Evolutionary conservation across 148 eudicot genomes (phyloP).

Genomic region (Arbutus unedo): DNA sequence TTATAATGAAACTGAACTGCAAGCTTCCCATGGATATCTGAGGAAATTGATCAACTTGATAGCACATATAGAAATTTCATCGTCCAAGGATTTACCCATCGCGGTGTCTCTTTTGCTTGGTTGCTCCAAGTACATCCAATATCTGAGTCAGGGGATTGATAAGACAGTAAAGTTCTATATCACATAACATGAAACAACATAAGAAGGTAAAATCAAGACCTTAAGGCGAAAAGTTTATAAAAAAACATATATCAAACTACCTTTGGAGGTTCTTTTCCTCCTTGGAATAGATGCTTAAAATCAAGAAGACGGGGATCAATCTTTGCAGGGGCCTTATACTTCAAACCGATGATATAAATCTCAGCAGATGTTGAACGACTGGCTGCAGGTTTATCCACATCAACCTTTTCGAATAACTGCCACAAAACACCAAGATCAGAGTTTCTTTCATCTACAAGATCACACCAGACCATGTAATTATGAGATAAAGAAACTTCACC

Average conservation of each 20-base stretch:
- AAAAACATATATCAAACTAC: constrained; percentile 24
- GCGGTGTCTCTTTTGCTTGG: constrained; percentile 79
- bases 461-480: background rate
- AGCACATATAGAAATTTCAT: background rate
- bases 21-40: background rate
- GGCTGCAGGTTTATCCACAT: constrained; percentile 85
- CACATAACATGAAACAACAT: background rate
- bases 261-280: constrained; percentile 76
- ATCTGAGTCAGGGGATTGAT: constrained; percentile 33
- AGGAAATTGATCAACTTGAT: background rate
- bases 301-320: constrained; percentile 95
- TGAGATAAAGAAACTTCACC: constrained; percentile 37
- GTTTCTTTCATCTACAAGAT: background rate
- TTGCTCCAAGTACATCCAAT: constrained; percentile 59
- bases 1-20: background rate
- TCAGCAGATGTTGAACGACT: constrained; percentile 97
- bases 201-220: background rate
- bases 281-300: constrained; percentile 76
- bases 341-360: constrained; percentile 66
- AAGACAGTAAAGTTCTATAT: background rate
- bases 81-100: constrained; percentile 55
- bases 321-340: constrained; percentile 93
- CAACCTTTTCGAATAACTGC: constrained; percentile 94
- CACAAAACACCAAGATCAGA: constrained; percentile 18
- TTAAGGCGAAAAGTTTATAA: background rate